Conservation (phyloP, 2,329 filamentous ascomycete species). For the Fusarium fracticaudum region DNA sequence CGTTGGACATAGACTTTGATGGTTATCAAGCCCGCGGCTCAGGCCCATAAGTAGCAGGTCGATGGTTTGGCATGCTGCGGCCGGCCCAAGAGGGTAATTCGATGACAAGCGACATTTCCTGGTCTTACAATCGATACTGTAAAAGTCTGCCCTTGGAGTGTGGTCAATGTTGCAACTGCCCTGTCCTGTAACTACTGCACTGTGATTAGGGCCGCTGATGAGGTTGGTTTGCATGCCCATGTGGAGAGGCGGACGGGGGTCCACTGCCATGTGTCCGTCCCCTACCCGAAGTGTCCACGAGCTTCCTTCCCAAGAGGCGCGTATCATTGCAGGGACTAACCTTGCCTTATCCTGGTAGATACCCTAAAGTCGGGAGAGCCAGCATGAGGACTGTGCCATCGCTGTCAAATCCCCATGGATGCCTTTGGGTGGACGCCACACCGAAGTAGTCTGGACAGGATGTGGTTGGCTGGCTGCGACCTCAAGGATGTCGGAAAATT, state of each 20-base stretch:
- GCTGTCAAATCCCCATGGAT: constrained; percentile 9
- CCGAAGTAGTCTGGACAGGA: constrained; percentile 11
- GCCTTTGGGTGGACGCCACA: constrained; percentile 15
- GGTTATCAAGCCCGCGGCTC: constrained; percentile 20
- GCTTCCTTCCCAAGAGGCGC: constrained; percentile 28
- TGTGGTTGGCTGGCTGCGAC: neutral
- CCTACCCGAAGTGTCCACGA: constrained; percentile 32
- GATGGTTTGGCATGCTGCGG: constrained; percentile 27
- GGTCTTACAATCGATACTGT: neutral
- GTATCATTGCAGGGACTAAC: constrained; percentile 28
- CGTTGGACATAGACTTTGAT: constrained; percentile 21
- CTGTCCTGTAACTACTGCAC: neutral
- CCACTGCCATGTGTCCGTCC: constrained; percentile 42
- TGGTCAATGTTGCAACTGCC: constrained; percentile 1
- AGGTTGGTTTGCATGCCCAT: constrained; percentile 33
- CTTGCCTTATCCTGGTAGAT: constrained; percentile 9
- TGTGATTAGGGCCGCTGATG: constrained; percentile 24
- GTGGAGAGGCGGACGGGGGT: constrained; percentile 33
- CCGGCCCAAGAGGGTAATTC: constrained; percentile 26
- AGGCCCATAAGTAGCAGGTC: constrained; percentile 17
- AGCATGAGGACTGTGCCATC: constrained; percentile 28
- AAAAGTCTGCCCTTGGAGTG: constrained; percentile 8
- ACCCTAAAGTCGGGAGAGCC: constrained; percentile 14
- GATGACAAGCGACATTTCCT: constrained; percentile 13
- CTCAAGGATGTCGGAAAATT: constrained; percentile 19